Conservation (phyloP, 257 asterid species). For the Mentha longifolia region DNA sequence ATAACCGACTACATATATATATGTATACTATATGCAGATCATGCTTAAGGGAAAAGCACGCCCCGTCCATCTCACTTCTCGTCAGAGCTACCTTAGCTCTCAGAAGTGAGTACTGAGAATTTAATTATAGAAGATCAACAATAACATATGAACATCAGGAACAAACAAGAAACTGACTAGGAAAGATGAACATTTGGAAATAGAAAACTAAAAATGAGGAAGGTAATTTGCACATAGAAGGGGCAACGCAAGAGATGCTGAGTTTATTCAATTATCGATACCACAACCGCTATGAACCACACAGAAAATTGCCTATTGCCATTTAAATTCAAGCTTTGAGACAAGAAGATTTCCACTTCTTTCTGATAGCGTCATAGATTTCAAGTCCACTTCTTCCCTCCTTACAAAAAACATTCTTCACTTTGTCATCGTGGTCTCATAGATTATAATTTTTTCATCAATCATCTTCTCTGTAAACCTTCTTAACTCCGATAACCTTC, state of each 20-base stretch:
- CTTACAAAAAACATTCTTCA: constrained; percentile 53
- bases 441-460: constrained; percentile 54
- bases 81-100: constrained; percentile 12
- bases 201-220: constrained; percentile 17
- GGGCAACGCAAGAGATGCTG: neutral
- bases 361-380: constrained; percentile 52
- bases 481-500: constrained; percentile 60
- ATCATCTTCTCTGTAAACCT: constrained; percentile 71
- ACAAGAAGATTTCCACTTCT: constrained; percentile 66
- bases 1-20: too few species aligned
- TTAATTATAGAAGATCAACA: neutral
- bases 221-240: constrained; percentile 14
- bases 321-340: constrained; percentile 25
- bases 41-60: constrained; percentile 6
- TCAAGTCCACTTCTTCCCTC: constrained; percentile 58
- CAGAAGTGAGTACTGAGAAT: neutral
- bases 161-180: constrained; percentile 13
- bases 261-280: constrained; percentile 11
- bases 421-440: constrained; percentile 66
- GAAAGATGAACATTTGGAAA: constrained; percentile 5
- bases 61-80: neutral
- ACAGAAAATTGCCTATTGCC: constrained; percentile 19
- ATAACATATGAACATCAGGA: neutral
- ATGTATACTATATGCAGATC: neutral
- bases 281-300: constrained; percentile 17